Conservation (phyloP, 441 rosid species). For the Pelargonium australe region DNA sequence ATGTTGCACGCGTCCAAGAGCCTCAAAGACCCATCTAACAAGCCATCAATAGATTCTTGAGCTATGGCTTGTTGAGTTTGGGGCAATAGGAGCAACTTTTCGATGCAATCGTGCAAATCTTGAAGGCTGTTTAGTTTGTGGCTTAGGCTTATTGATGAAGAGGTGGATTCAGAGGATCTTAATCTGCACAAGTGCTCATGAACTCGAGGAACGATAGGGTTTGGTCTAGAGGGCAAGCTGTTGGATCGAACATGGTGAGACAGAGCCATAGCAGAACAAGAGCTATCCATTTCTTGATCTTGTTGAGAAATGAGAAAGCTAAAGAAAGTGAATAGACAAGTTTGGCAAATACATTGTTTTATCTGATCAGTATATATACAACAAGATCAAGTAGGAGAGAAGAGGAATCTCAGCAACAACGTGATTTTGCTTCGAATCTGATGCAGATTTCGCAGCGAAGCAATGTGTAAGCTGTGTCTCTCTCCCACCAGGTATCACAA, state of each 20-base stretch:
- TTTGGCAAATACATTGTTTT: no score
- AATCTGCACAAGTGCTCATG: conserved; percentile 26
- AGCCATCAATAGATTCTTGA: conserved; percentile 22
- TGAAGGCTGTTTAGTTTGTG: conserved; percentile 27
- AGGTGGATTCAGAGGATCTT: conserved; percentile 20
- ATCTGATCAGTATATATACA: no score
- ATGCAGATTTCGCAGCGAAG: no score
- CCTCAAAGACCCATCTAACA: conserved; percentile 34
- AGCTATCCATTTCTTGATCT: neutral
- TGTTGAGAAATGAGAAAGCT: neutral
- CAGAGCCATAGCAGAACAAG: neutral
- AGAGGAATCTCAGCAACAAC: no score
- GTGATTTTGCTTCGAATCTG: no score
- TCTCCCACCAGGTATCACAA: no score
- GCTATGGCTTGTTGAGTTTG: conserved; percentile 27
- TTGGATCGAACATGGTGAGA: conserved; percentile 34
- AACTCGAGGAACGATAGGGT: conserved; percentile 28
- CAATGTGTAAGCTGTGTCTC: no score
- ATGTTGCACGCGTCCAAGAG: conserved; percentile 31
- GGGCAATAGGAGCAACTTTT: conserved; percentile 30
- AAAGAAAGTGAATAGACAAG: no score
- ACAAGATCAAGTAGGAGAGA: no score
- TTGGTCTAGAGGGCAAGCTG: conserved; percentile 38
- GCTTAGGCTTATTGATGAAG: conserved; percentile 17
- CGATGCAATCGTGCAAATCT: conserved; percentile 39